phyloP scores from a whole-genome alignment of 495 filamentous ascomycete genomes.

The Penicillium flavigenum region DNA sequence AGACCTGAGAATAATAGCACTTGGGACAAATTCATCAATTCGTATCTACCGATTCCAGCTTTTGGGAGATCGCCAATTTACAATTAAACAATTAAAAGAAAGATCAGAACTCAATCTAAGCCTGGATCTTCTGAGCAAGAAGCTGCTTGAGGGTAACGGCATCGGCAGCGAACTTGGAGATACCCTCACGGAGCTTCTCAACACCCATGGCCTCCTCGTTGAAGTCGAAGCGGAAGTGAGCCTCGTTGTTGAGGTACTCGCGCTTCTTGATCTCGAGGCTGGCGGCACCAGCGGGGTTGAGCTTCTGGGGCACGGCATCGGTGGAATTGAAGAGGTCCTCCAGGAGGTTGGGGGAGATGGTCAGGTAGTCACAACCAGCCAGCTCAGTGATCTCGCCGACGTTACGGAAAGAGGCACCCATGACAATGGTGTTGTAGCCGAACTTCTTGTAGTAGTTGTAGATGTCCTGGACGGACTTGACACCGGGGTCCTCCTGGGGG shows the following conservation, averaged over 20 bases:
- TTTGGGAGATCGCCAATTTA: slow-evolving; percentile 36
- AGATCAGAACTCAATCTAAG: slow-evolving; percentile 33
- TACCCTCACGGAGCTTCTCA: slow-evolving; percentile 98
- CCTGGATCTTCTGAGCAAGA: slow-evolving; percentile 79
- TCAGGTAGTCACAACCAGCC: slow-evolving; percentile 97
- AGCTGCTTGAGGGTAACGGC: slow-evolving; percentile 91
- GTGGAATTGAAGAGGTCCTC: slow-evolving; percentile 87
- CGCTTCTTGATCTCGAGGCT: slow-evolving; percentile 79
- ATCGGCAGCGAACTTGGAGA: slow-evolving; percentile 98
- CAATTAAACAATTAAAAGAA: slow-evolving; percentile 26
- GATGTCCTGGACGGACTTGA: slow-evolving; percentile 91
- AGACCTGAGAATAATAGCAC: slow-evolving; percentile 8
- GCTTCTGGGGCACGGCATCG: slow-evolving; percentile 85
- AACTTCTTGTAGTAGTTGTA: slow-evolving; percentile 99
- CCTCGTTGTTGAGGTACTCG: slow-evolving; percentile 85
- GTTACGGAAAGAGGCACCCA: slow-evolving; percentile 98
- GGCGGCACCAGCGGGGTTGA: slow-evolving; percentile 64
- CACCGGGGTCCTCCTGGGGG: slow-evolving; percentile 89
- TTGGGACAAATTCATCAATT: slow-evolving; percentile 31
- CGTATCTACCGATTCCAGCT: slow-evolving; percentile 42
- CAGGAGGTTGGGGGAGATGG: slow-evolving; percentile 92
- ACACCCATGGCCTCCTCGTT: slow-evolving; percentile 99
- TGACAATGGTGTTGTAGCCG: slow-evolving; percentile 98
- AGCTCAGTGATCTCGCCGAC: slow-evolving; percentile 95
- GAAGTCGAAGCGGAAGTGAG: slow-evolving; percentile 96